phyloP scores from a whole-genome alignment of 2,329 filamentous ascomycete species.

The Colletotrichum sojae region DNA sequence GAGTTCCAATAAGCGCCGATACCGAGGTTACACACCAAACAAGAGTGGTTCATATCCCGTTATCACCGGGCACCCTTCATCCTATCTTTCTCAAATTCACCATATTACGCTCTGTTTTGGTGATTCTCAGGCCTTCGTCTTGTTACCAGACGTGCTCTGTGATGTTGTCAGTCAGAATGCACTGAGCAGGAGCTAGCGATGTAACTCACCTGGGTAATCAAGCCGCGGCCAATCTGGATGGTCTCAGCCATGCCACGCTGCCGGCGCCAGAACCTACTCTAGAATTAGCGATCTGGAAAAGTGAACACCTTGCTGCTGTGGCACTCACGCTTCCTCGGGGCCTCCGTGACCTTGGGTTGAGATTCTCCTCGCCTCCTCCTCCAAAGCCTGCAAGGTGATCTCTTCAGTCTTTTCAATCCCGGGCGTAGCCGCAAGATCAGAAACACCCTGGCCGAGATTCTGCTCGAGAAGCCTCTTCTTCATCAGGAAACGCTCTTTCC shows the following conservation, averaged over 20 bases:
- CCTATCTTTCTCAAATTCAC: neutral
- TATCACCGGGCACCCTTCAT: neutral
- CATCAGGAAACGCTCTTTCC: constrained; percentile 83
- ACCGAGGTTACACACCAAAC: no score
- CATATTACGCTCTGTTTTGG: neutral
- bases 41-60: no score
- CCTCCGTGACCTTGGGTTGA: constrained; percentile 64
- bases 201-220: constrained; percentile 65
- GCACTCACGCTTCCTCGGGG: constrained; percentile 65
- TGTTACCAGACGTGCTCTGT: constrained; percentile 34
- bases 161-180: neutral
- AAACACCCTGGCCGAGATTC: constrained; percentile 72
- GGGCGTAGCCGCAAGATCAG: constrained; percentile 62
- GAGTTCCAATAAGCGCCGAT: no score
- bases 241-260: constrained; percentile 71
- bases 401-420: constrained; percentile 68
- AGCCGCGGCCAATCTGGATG: constrained; percentile 67
- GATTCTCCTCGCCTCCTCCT: constrained; percentile 72
- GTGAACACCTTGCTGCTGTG: neutral
- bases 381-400: constrained; percentile 75
- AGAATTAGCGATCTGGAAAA: constrained; percentile 4
- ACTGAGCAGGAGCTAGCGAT: neutral
- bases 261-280: constrained; percentile 71
- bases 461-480: constrained; percentile 85
- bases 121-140: constrained; percentile 25